Conservation (phyloP, 371 early-diverging fungal species). For the Mucor circinelloides region DNA sequence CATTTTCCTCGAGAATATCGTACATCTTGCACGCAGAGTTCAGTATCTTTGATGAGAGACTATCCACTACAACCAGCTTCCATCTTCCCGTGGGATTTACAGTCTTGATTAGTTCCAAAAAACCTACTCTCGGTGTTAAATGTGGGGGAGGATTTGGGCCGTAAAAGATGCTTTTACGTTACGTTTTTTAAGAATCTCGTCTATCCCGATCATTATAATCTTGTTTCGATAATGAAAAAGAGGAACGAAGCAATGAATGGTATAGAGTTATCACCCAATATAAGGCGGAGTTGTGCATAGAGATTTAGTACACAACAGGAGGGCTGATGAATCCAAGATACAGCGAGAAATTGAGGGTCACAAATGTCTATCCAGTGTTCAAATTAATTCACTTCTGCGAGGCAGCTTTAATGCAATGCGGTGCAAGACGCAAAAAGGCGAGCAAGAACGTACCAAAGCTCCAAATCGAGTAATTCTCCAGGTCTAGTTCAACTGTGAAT, state of each 20-base stretch:
- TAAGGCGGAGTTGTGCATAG: background rate
- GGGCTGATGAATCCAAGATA: background rate
- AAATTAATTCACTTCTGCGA: background rate
- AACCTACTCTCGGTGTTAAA: constrained; percentile 46
- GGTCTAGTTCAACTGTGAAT: background rate
- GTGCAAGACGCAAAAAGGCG: background rate
- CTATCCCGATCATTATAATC: constrained; percentile 43
- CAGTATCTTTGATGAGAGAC: constrained; percentile 80
- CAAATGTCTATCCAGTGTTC: background rate
- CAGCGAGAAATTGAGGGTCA: background rate
- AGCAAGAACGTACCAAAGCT: background rate
- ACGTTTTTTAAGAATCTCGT: constrained; percentile 45
- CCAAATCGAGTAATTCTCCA: background rate
- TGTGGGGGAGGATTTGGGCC: background rate
- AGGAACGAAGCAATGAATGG: background rate
- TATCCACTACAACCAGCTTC: constrained; percentile 94
- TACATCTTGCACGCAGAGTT: constrained; percentile 89
- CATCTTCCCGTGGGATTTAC: constrained; percentile 71
- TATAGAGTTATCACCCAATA: background rate
- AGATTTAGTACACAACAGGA: background rate
- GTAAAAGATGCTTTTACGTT: background rate
- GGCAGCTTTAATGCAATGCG: background rate
- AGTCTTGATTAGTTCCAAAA: constrained; percentile 71
- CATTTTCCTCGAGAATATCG: constrained; percentile 93
- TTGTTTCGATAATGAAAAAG: background rate